Conservation (phyloP, 805 yeast genomes). For the Hanseniaspora nectarophila region DNA sequence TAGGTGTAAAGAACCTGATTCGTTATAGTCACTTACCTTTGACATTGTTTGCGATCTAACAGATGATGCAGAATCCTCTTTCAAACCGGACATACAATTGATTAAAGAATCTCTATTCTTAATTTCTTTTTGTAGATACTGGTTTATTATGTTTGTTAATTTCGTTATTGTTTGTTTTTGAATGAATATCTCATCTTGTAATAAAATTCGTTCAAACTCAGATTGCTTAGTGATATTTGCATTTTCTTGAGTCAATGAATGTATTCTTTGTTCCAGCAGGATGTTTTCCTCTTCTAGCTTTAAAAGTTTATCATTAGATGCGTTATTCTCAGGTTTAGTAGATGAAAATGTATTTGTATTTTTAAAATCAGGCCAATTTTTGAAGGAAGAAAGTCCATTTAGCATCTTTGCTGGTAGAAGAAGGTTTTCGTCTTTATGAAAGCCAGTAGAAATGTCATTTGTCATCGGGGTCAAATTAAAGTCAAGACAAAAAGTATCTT, state of each 20-base stretch:
- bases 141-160: neutral
- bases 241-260: neutral
- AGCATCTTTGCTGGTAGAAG: constrained; percentile 5
- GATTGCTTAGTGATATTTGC: neutral
- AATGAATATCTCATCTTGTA: neutral
- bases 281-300: neutral
- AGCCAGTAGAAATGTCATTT: neutral
- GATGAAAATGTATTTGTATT: neutral
- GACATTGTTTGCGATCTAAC: constrained; percentile 7
- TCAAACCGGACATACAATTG: neutral
- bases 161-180: neutral
- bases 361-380: neutral
- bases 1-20: neutral
- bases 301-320: neutral
- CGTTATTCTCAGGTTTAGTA: neutral
- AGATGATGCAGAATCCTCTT: neutral
- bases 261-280: neutral
- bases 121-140: constrained; percentile 3
- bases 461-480: neutral
- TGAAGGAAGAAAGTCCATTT: neutral
- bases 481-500: neutral
- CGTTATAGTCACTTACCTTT: neutral
- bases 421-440: neutral
- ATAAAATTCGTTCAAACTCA: neutral
- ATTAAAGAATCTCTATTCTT: constrained; percentile 2